Evolutionary conservation across 139 green algal species (phyloP).

Genomic region (Closterium sp.): DNA sequence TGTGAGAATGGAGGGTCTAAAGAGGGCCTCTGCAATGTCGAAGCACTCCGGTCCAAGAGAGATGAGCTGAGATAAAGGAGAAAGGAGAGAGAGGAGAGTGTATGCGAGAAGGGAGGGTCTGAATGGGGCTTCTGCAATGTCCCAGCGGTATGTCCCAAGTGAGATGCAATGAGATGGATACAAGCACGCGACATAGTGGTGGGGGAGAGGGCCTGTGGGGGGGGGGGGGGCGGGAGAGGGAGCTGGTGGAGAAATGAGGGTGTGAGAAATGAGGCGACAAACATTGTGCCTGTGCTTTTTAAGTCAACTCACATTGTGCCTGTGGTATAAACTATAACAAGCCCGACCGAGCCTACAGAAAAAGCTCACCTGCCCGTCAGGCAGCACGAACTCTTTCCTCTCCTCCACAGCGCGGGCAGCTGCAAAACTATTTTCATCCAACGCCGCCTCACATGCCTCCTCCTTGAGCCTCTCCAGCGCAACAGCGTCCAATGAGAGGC

Average conservation of each 20-base stretch:
- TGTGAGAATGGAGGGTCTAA: neutral
- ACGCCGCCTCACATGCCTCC: constrained; percentile 2
- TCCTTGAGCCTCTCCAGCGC: constrained; percentile 30
- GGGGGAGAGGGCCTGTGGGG: neutral
- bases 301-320: no score
- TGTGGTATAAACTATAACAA: no score
- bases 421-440: constrained; percentile 14
- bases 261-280: no score
- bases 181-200: no score
- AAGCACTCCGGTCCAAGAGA: no score
- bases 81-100: neutral
- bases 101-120: neutral
- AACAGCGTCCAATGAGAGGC: neutral
- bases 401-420: neutral
- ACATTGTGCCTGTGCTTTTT: no score
- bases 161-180: no score
- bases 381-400: constrained; percentile 44
- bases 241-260: no score
- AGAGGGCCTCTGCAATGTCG: no score
- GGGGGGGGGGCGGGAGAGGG: constrained; percentile 4
- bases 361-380: constrained; percentile 41
- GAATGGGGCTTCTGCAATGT: no score
- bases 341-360: neutral
- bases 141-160: no score
- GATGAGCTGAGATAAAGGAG: neutral